A percentile compares a stretch with the other conserved stretches of the same genome.
Conservation (phyloP, 192 early-diverging fungal species). For the Pecoramyces ruminantium region DNA sequence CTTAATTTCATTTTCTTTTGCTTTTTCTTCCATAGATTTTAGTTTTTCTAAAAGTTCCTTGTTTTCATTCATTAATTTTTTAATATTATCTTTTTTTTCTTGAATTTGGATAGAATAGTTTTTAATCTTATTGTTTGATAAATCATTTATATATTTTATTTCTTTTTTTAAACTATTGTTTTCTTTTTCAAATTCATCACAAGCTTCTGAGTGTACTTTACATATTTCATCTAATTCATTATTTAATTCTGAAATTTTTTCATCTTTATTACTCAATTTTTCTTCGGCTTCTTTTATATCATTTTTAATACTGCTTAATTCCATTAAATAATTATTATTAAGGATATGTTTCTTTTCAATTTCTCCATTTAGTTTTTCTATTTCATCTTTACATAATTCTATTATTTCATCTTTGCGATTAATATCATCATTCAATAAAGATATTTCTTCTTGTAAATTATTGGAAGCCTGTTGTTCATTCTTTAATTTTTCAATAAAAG, state of each 20-base stretch:
- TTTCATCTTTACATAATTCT: neutral
- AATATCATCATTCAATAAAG: neutral
- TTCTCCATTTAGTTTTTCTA: neutral
- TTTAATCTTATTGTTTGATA: neutral
- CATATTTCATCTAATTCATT: neutral
- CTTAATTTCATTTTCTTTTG: neutral
- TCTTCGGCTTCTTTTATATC: neutral
- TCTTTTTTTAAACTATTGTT: neutral
- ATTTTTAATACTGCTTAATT: neutral
- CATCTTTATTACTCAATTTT: neutral
- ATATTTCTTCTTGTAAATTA: neutral
- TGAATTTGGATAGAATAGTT: neutral
- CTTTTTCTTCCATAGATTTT: neutral
- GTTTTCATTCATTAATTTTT: neutral
- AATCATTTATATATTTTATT: neutral
- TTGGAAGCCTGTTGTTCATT: neutral
- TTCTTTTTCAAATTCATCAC: neutral
- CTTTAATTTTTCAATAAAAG: neutral
- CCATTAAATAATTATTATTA: neutral
- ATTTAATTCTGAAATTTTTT: neutral
- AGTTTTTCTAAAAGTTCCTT: neutral
- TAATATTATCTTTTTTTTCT: neutral
- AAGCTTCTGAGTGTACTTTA: neutral
- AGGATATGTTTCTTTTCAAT: neutral
- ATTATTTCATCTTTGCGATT: neutral